Percentiles rank a stretch among this genome's conserved stretches.
phyloP scores from a whole-genome alignment of 75 land plant species.

The Picea sitchensis region DNA sequence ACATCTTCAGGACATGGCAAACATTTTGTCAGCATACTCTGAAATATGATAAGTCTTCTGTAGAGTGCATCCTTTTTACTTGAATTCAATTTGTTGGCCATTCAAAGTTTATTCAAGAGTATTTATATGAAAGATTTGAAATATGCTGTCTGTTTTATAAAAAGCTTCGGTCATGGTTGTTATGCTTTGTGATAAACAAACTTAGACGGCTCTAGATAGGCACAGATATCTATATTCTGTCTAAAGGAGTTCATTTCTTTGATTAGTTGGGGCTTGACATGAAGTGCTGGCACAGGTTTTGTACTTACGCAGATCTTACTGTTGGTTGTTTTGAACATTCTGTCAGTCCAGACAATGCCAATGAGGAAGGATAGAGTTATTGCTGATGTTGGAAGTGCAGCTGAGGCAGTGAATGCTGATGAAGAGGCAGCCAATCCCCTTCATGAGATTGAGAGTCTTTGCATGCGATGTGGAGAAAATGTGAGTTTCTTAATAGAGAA shows the following conservation, averaged over 20 bases:
- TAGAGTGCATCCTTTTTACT: not conserved
- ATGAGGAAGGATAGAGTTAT: slow-evolving; percentile 4
- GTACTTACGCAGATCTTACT: not conserved
- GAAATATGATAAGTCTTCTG: not conserved
- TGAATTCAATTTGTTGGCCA: not conserved
- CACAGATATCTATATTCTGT: not conserved
- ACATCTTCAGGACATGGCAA: no score
- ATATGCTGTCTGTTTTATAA: not conserved
- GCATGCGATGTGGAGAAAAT: slow-evolving; percentile 96
- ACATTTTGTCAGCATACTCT: not conserved
- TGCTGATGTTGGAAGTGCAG: slow-evolving; percentile 39
- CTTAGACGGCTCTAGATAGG: not conserved
- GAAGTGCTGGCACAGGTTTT: not conserved
- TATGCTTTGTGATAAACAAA: not conserved
- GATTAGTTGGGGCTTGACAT: not conserved
- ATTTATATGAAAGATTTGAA: not conserved
- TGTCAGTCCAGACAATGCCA: not conserved
- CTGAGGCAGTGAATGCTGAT: slow-evolving; percentile 36
- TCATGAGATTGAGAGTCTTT: slow-evolving; percentile 85
- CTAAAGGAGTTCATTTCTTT: not conserved
- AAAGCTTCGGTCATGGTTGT: not conserved
- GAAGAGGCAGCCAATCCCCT: slow-evolving; percentile 42
- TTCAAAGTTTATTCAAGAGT: not conserved
- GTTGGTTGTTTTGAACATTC: not conserved
- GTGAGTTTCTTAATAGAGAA: slow-evolving; percentile 24